Base-by-base conservation (phyloP, 2,329 filamentous ascomycete species). In the Colletotrichum agaves region DNA sequence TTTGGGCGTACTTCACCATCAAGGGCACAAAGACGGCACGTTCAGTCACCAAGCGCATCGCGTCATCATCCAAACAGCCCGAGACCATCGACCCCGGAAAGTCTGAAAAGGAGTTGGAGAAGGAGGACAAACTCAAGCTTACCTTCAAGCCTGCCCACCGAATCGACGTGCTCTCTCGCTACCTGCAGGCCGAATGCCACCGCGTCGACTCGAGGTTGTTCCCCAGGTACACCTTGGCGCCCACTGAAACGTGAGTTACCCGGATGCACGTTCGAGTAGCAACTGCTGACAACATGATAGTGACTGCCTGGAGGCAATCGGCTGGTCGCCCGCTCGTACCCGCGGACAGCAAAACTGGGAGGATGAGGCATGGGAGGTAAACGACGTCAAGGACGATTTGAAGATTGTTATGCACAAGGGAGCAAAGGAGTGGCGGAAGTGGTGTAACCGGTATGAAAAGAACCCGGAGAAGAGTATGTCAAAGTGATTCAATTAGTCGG, bases 1-100 rank as follows among this genome's bases (percentile, higher is more conserved):
- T 67, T 11, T 67, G 64, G 64, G 64, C 64, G 3, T 67, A 67
- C 53, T 64, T 67, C 60, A 67, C 64, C 21, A 67, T 67, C 53
- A 67, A 64, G 47, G 64, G 64, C 41, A 58, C 64, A 46, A 67
- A 67, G 52, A 67, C 64, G 4, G 64, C 64, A 5, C 64, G 64
- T 8, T 67, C 64, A 12, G 64, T 67, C 13, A 67, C 64, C 6
- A 67, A 67, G 17, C 60, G 64, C 35, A 57, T 67, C 31, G 23
- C 64, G 4, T 67, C 64, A 10, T 53, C 60, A 6, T 67, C 64
- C 31, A 39, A 67, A 46, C 58, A 64, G 17, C 64, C 64, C 61
- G 64, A 67, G 46, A 53, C 61, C 3, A 59, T 67, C 52, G 61
- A 67, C 17, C 64, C 64, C 0, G 52, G 55, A 7, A 67, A 67